Evolutionary conservation across 176 grass and related monocot species (phyloP).

Genomic region (Poa pratensis): DNA sequence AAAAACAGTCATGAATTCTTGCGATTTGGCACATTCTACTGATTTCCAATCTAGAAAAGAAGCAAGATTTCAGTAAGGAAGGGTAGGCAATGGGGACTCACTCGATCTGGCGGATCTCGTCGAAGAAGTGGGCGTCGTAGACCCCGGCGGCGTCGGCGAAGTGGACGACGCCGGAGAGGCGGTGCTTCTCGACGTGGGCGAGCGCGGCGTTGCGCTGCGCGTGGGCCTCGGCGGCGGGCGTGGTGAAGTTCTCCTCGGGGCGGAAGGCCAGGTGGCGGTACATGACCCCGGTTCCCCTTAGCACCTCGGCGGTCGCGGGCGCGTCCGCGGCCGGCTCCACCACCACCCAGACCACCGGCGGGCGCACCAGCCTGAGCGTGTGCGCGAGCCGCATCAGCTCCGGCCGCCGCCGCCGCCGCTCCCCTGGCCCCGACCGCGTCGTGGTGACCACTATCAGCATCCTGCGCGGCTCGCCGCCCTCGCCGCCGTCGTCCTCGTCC

Average conservation of each 20-base stretch:
- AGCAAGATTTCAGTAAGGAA: background rate
- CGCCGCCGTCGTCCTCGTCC: constrained; percentile 39
- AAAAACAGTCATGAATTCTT: constrained; percentile 3
- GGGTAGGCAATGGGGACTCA: constrained; percentile 44
- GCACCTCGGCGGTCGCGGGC: constrained; percentile 63
- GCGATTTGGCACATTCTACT: constrained; percentile 23
- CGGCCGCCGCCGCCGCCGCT: constrained; percentile 47
- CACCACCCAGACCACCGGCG: constrained; percentile 88
- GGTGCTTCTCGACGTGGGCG: constrained; percentile 86
- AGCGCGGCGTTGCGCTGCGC: constrained; percentile 93
- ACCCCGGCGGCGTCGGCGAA: constrained; percentile 71
- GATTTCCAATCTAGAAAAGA: constrained; percentile 28
- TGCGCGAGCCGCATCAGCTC: constrained; percentile 72
- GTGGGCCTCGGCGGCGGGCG: constrained; percentile 61
- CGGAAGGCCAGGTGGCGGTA: constrained; percentile 89
- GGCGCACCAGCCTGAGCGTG: constrained; percentile 68
- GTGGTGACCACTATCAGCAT: constrained; percentile 91
- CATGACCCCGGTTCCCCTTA: constrained; percentile 84
- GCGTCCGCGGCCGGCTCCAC: constrained; percentile 69
- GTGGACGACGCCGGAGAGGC: constrained; percentile 74
- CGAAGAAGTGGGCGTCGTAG: constrained; percentile 78
- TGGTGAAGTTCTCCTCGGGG: constrained; percentile 85
- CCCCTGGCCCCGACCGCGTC: constrained; percentile 50
- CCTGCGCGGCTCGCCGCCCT: constrained; percentile 28
- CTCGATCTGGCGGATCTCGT: constrained; percentile 90